A percentile compares a stretch with the other conserved stretches of the same genome.
These are phyloP conservation scores for Crepidotus variabilis DNA, from an alignment of 768 basidiomycete genomes.

Conservation along the genomic window DNA sequence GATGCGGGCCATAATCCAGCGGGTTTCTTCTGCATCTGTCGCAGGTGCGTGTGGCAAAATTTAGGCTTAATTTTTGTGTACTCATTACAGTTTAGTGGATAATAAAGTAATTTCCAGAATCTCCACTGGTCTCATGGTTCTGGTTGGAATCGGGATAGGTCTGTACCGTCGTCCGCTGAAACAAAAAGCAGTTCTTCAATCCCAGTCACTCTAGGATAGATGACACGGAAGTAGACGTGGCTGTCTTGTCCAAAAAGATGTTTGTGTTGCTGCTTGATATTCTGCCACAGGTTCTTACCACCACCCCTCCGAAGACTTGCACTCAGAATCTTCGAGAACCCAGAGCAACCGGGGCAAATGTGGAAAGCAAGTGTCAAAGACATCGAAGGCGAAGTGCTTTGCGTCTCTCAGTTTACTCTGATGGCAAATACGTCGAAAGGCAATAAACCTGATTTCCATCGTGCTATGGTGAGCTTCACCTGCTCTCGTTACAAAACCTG, in stretches of 20 bases:
- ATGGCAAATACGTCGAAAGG: slow-evolving; percentile 86
- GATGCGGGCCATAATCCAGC: slow-evolving; percentile 87
- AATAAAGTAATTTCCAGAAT: slow-evolving; percentile 77
- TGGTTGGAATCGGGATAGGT: slow-evolving; percentile 88
- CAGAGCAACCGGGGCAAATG: slow-evolving; percentile 49
- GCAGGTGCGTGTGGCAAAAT: slow-evolving; percentile 46
- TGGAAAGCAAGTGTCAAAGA: slow-evolving; percentile 92
- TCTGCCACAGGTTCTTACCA: not conserved
- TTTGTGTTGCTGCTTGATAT: slow-evolving; percentile 25
- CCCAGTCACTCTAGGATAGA: slow-evolving; percentile 44
- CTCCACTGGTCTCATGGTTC: slow-evolving; percentile 80
- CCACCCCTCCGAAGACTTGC: slow-evolving; percentile 44
- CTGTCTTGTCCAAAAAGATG: slow-evolving; percentile 81
- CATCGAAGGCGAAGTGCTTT: slow-evolving; percentile 85
- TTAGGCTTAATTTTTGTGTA: not conserved
- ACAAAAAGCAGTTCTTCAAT: no score
- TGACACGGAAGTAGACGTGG: slow-evolving; percentile 74
- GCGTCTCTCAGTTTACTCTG: slow-evolving; percentile 93
- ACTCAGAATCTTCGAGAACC: slow-evolving; percentile 70
- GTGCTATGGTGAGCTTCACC: slow-evolving; percentile 79
- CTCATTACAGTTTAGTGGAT: slow-evolving; percentile 54
- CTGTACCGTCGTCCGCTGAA: slow-evolving; percentile 15
- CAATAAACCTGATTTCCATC: slow-evolving; percentile 89
- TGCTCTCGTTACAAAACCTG: no score
- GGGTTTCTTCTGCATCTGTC: slow-evolving; percentile 83